Evolutionary conservation across 2,329 filamentous ascomycete species (phyloP).

Genomic region (Xylaria sp.): DNA sequence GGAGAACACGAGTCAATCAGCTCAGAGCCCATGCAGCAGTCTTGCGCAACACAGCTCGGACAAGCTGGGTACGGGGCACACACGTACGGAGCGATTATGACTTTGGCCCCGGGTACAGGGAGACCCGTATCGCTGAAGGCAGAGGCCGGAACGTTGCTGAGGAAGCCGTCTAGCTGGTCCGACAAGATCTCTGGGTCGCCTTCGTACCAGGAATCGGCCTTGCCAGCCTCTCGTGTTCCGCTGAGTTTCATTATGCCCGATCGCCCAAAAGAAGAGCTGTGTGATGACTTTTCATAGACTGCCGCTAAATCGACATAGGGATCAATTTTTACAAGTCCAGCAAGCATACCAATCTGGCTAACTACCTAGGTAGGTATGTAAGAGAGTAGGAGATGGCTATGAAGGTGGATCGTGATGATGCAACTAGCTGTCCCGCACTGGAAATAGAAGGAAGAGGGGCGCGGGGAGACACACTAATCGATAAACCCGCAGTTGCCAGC

Average conservation of each 20-base stretch:
- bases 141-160: slow-evolving; percentile 75
- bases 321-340: too few species aligned
- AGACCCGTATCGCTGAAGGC: slow-evolving; percentile 68
- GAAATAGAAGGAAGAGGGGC: neutral
- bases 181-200: slow-evolving; percentile 69
- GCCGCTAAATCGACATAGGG: too few species aligned
- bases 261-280: neutral
- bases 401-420: slow-evolving; percentile 18
- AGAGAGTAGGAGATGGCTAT: neutral
- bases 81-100: slow-evolving; percentile 92
- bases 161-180: slow-evolving; percentile 77
- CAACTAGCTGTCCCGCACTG: slow-evolving; percentile 29
- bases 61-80: slow-evolving; percentile 19
- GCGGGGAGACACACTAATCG: too few species aligned
- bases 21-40: slow-evolving; percentile 19
- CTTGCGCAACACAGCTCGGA: slow-evolving; percentile 19
- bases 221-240: slow-evolving; percentile 67
- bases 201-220: slow-evolving; percentile 91
- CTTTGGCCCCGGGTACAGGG: slow-evolving; percentile 78
- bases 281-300: neutral
- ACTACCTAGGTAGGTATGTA: too few species aligned
- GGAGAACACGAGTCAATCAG: slow-evolving; percentile 32
- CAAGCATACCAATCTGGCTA: too few species aligned
- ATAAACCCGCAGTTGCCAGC: too few species aligned
- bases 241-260: slow-evolving; percentile 45